Evolutionary conservation across 441 rosid genomes (phyloP).

Genomic region (Dalechampia spathulata): DNA sequence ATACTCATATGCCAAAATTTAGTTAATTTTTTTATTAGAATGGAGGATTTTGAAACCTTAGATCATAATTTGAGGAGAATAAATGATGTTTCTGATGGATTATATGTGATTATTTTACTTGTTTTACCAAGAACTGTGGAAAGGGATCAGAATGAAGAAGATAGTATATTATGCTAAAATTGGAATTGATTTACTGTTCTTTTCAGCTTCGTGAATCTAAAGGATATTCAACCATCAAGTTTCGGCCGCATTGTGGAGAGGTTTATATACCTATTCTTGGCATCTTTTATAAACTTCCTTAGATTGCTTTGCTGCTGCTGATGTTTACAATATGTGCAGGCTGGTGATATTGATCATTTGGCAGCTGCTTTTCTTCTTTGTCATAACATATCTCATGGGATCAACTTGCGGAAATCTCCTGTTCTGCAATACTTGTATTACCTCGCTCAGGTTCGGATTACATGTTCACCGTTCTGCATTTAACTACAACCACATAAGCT

Average conservation of each 20-base stretch:
- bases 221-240: conserved; percentile 62
- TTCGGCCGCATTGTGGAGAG: conserved; percentile 79
- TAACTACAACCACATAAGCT: conserved; percentile 5
- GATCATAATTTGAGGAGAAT: conserved; percentile 5
- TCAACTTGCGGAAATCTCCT: conserved; percentile 68
- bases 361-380: conserved; percentile 65
- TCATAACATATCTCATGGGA: conserved; percentile 68
- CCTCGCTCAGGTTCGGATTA: conserved; percentile 55
- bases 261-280: conserved; percentile 24
- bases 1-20: neutral
- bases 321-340: conserved; percentile 31
- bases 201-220: conserved; percentile 76
- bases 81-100: neutral
- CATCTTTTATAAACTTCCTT: neutral
- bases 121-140: neutral
- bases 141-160: neutral
- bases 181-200: conserved; percentile 1
- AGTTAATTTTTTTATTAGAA: neutral
- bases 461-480: conserved; percentile 5
- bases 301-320: conserved; percentile 13
- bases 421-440: conserved; percentile 68
- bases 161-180: conserved; percentile 5
- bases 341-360: conserved; percentile 73
- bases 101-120: neutral
- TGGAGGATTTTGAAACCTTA: neutral